Base-by-base conservation (phyloP, 2,329 filamentous ascomycete genomes). In the Alternaria conjuncta region DNA sequence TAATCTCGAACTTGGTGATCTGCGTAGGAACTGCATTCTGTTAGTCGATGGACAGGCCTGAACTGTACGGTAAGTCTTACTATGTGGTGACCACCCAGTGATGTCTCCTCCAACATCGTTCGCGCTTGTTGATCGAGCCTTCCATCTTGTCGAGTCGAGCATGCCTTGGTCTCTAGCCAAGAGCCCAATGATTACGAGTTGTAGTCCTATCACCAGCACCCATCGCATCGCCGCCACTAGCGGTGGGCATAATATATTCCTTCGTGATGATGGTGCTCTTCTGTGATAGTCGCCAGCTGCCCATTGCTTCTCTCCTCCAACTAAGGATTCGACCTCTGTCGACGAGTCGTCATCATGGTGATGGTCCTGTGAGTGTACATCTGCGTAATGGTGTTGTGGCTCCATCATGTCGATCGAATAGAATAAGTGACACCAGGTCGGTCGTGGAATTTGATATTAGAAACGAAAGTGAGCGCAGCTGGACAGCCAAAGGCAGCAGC, bases 291-390 rank as follows among this genome's bases (percentile, higher is more conserved):
- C 69, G 23, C 69, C 64, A 30, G 63, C 12, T 21, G 55, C 55
- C 73, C 74, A 76, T 46, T 70, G 64, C 61, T 77, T 78, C 56
- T 75, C 73, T 44, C 60, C 65, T 20, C 72, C 75, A 13, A 75
- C 69, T 2, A 78, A 63, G 3, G 74, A 77, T 53, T 77, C 76
- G 3, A 78, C 76, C 55, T 78, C 76, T 3, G 76, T 78, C 13
- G 73, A 75, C 18, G 76, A 77, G 54, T 75, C 72, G 59, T 76
- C 73, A 30, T 76, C 74, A 41, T 74, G 66, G 49, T 70, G 64
- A 46, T 75, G 62, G 43, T 75, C 73, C 15, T 68, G 61, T 12
- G 63, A 58, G 8, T 63, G 67, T 32, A 78, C 65, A 47, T 75
- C 66, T 58, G 72, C 71, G 64, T 78, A 78, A 11, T 72, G 65